phyloP scores from a whole-genome alignment of 2,329 filamentous ascomycete species.

The Ceratocystis albifundus region DNA sequence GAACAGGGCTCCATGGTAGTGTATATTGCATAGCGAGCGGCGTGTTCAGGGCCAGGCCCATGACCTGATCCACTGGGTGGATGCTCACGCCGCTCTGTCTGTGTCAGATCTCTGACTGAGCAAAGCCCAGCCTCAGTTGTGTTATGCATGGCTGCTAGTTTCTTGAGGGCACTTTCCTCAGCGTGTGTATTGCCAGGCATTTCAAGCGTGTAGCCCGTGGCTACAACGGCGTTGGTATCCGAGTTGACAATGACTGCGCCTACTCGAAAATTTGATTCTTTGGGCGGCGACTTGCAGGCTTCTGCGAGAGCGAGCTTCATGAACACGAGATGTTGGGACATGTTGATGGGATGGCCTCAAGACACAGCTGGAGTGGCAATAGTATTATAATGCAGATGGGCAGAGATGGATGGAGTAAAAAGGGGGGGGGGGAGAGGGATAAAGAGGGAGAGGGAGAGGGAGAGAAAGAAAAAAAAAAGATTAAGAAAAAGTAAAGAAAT shows the following conservation, averaged over 20 bases:
- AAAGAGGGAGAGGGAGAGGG: neutral
- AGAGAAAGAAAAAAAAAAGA: neutral
- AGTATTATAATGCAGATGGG: neutral
- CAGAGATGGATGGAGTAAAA: neutral
- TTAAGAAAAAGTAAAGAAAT: neutral
- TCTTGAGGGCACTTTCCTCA: constrained; percentile 81
- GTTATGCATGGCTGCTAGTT: constrained; percentile 40
- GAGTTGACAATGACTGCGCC: constrained; percentile 71
- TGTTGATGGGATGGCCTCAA: neutral
- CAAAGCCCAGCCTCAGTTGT: constrained; percentile 38
- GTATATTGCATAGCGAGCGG: constrained; percentile 46
- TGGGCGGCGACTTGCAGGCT: constrained; percentile 49
- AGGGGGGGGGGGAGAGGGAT: neutral
- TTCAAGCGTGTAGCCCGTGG: constrained; percentile 84
- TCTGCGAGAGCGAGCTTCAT: constrained; percentile 18
- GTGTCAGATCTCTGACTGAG: constrained; percentile 32
- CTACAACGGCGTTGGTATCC: constrained; percentile 48
- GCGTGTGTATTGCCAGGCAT: constrained; percentile 89
- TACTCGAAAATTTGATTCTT: constrained; percentile 84
- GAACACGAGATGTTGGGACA: neutral
- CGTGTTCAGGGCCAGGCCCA: too few species aligned
- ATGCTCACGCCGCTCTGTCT: constrained; percentile 26
- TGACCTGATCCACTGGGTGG: too few species aligned
- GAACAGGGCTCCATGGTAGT: constrained; percentile 88
- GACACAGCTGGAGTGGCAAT: neutral